Percentiles rank a stretch among this genome's conserved stretches.
phyloP scores from a whole-genome alignment of 495 filamentous ascomycete species.

The Achaetomiella virescens region DNA sequence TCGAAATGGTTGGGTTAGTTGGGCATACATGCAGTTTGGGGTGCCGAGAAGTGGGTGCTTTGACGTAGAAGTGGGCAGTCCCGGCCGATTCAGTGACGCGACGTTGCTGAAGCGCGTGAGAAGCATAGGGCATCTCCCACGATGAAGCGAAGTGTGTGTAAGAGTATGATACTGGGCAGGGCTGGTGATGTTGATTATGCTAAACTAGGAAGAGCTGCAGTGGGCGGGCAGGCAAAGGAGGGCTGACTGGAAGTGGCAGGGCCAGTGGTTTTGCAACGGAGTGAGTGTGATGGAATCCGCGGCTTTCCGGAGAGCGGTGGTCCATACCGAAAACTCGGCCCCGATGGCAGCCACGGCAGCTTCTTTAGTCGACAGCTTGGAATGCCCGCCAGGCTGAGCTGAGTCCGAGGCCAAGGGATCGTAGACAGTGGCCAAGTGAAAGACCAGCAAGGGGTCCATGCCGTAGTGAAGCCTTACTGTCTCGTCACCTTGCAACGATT shows the following conservation, averaged over 20 bases:
- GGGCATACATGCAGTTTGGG: too few relatives aligned
- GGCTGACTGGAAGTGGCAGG: too few relatives aligned
- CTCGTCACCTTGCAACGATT: neutral
- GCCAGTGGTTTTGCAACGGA: too few relatives aligned
- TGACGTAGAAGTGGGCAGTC: neutral
- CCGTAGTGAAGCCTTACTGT: slow-evolving; percentile 18
- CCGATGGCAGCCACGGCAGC: slow-evolving; percentile 7
- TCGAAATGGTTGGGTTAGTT: too few relatives aligned
- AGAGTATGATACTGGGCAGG: too few relatives aligned
- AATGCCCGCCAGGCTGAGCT: neutral
- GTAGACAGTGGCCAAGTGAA: slow-evolving; percentile 25
- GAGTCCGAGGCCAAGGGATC: slow-evolving; percentile 1
- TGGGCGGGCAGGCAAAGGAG: too few relatives aligned
- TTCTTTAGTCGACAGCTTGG: neutral
- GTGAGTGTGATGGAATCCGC: slow-evolving; percentile 4
- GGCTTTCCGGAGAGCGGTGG: slow-evolving; percentile 11
- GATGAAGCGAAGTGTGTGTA: slow-evolving; percentile 17
- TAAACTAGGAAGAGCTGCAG: too few relatives aligned
- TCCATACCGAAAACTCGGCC: slow-evolving; percentile 23
- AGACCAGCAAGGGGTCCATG: slow-evolving; percentile 25
- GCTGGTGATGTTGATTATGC: too few relatives aligned
- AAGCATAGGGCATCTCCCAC: slow-evolving; percentile 23
- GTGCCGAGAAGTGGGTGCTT: too few relatives aligned
- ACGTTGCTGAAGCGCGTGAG: slow-evolving; percentile 17
- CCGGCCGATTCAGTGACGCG: neutral